Base-by-base conservation (phyloP, 306 rosid genomes). In the Trifolium repens region DNA sequence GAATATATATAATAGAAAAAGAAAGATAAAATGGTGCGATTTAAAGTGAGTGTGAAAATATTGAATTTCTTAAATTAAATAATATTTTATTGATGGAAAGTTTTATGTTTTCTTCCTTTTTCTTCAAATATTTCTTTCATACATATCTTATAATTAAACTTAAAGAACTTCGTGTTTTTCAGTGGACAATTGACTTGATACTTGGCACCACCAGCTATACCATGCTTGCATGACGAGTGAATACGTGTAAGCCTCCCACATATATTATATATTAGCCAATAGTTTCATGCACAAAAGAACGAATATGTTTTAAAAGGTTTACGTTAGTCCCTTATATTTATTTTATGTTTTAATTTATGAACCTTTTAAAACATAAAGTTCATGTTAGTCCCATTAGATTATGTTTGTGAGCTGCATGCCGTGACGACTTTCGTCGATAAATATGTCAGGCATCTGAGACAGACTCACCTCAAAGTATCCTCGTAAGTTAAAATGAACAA, bases 241-340 rank as follows among this genome's bases (percentile, higher is more conserved):
- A 9, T 65, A 87, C 85, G 85, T 87, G 88, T 78, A 66, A 26
- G 30, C 58, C 78, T 77, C 7, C 32, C 73, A 77, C 30, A 4
- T n/a, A n/a, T n/a, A n/a, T n/a, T 49, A 76, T 32, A 8, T 15
- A 17, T 16, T 57, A 26, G 85, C 57, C 75, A 54, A 3, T 55
- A 2, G 12, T 39, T 60, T 27, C 88, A 87, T 84, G 90, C 85
- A 79, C 19, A 40, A 49, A 61, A 13, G 2, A 2, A 59, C 12
- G 61, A 49, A 34, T 8, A 1, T 22, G 24, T n/a, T n/a, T n/a
- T n/a, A n/a, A n/a, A n/a, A n/a, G n/a, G n/a, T n/a, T n/a, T n/a
- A n/a, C n/a, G n/a, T n/a, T n/a, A n/a, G n/a, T n/a, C n/a, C n/a
- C n/a, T n/a, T n/a, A n/a, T n/a, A n/a, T n/a, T n/a, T n/a, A n/a